A percentile compares a stretch with the other conserved stretches of the same genome.
Conservation (phyloP, 2,329 filamentous ascomycete genomes). For the Cytospora schulzeri region DNA sequence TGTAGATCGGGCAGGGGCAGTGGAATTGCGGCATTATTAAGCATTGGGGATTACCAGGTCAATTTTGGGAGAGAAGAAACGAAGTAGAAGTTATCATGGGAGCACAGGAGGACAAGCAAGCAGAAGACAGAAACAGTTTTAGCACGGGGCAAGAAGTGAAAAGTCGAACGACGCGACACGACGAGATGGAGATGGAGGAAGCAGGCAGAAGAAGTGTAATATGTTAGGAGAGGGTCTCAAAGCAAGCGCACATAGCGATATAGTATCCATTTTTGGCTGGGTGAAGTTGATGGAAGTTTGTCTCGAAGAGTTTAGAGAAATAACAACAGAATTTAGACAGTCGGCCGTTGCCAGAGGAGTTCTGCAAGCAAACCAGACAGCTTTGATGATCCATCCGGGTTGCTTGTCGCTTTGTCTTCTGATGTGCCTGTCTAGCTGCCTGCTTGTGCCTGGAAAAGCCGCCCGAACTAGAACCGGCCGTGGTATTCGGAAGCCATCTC, state of each 20-base stretch:
- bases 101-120: neutral
- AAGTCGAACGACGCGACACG: neutral
- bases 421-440: neutral
- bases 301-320: conserved; percentile 5
- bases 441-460: neutral
- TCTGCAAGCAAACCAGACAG: conserved; percentile 4
- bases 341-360: conserved; percentile 9
- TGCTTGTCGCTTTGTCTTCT: neutral
- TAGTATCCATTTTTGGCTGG: conserved; percentile 13
- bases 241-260: conserved; percentile 16
- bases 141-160: neutral
- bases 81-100: neutral
- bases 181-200: neutral
- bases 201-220: neutral
- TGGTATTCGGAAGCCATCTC: neutral
- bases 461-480: neutral
- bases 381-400: neutral
- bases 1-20: conserved; percentile 32
- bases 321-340: conserved; percentile 15
- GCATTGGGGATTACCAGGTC: neutral
- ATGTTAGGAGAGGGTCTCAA: neutral
- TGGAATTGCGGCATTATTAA: neutral
- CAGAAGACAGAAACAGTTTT: neutral
- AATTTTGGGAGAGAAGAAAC: neutral
- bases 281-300: conserved; percentile 13